Evolutionary conservation across 306 rosid genomes (phyloP).

Genomic region (Urtica urens): DNA sequence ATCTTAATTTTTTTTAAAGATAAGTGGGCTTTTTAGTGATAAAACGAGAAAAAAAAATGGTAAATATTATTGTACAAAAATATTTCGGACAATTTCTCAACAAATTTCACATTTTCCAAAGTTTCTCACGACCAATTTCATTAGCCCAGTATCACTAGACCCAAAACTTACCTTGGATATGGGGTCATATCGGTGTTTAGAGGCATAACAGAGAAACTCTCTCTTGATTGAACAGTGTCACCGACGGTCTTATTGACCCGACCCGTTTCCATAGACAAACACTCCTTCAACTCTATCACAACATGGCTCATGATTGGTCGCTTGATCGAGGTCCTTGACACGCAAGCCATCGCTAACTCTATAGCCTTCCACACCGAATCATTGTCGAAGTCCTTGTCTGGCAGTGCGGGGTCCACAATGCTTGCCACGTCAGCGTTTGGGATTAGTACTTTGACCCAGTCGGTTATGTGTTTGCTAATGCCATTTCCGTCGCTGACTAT

Average conservation of each 20-base stretch:
- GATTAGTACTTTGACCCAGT: constrained; percentile 31
- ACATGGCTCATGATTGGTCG: constrained; percentile 46
- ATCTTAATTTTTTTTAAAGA: too few relatives aligned
- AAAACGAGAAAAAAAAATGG: too few relatives aligned
- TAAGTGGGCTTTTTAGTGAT: too few relatives aligned
- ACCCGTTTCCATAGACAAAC: constrained; percentile 24
- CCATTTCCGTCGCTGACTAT: constrained; percentile 9
- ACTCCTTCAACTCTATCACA: constrained; percentile 31
- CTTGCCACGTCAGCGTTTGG: constrained; percentile 23
- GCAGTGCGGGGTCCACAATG: constrained; percentile 33
- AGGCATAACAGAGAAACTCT: background rate
- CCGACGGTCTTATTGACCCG: background rate
- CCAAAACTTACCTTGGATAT: background rate
- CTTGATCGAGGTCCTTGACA: constrained; percentile 2
- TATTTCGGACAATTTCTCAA: too few relatives aligned
- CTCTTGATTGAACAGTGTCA: background rate
- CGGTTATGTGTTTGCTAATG: constrained; percentile 19
- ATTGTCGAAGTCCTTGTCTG: constrained; percentile 17
- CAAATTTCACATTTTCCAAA: too few relatives aligned
- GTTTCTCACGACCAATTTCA: too few relatives aligned
- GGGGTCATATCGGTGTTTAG: constrained; percentile 1
- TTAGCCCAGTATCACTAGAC: too few relatives aligned
- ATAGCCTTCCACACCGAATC: constrained; percentile 30
- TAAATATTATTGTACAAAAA: too few relatives aligned
- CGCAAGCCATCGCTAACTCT: constrained; percentile 43